Percentiles rank a stretch among this genome's conserved stretches.
These are phyloP conservation scores for Suillus americanus DNA, from an alignment of 768 basidiomycete species.

Conservation along the genomic window DNA sequence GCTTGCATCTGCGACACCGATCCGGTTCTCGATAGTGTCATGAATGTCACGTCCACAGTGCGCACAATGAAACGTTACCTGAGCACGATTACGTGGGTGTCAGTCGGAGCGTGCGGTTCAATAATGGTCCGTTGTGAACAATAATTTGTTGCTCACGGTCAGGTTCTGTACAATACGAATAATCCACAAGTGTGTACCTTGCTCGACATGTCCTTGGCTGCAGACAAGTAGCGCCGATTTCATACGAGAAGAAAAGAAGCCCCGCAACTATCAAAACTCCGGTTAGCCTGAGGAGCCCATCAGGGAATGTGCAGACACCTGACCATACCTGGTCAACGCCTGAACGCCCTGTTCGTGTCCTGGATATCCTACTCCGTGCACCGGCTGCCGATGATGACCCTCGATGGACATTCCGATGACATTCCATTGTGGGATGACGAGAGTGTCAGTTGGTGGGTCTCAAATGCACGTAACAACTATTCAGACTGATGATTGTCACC, in stretches of 20 bases:
- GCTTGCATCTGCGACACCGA: too few species aligned
- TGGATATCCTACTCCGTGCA: neutral
- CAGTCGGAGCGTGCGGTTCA: neutral
- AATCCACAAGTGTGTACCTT: neutral
- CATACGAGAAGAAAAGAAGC: neutral
- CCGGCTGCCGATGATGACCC: neutral
- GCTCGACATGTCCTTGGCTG: too few species aligned
- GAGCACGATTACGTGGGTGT: too few species aligned
- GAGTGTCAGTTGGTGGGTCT: too few species aligned
- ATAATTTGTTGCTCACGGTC: neutral
- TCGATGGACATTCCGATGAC: neutral
- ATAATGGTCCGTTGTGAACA: too few species aligned
- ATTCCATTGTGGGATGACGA: neutral
- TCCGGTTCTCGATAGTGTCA: neutral
- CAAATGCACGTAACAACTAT: too few species aligned
- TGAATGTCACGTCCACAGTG: neutral
- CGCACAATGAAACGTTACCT: neutral
- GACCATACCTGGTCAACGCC: too few species aligned
- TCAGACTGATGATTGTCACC: too few species aligned
- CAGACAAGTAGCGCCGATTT: too few species aligned
- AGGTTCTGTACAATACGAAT: neutral
- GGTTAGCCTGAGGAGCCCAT: neutral
- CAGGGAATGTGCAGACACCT: neutral
- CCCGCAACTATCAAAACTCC: neutral
- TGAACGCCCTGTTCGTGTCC: neutral